phyloP scores from a whole-genome alignment of 2,329 filamentous ascomycete species.

The Colletotrichum coccodes region DNA sequence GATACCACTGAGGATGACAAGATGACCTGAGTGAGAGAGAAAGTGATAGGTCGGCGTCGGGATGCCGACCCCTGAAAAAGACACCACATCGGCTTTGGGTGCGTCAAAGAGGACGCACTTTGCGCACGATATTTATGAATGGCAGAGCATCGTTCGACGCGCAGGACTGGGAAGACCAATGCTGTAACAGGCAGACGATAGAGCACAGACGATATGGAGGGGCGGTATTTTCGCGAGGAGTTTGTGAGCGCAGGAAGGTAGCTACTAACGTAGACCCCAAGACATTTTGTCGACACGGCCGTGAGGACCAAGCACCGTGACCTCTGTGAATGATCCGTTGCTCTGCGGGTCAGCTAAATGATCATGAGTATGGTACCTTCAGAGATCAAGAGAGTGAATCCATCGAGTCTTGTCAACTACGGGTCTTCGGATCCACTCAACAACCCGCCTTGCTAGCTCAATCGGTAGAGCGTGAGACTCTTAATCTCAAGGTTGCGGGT shows the following conservation, averaged over 20 bases:
- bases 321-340: background rate
- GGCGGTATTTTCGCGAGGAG: background rate
- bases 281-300: background rate
- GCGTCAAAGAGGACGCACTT: background rate
- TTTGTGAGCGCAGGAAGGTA: constrained; percentile 6
- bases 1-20: constrained; percentile 63
- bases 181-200: background rate
- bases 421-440: background rate
- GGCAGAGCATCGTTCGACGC: background rate
- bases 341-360: too few species aligned
- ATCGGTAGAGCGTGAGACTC: constrained; percentile 81
- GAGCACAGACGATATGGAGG: background rate
- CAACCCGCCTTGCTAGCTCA: constrained; percentile 62
- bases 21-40: constrained; percentile 34
- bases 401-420: fast-evolving
- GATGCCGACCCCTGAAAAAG: background rate
- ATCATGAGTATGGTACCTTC: fast-evolving
- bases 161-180: background rate
- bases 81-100: background rate
- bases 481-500: constrained; percentile 49
- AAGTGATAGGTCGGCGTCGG: too few species aligned
- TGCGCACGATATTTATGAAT: background rate
- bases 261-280: background rate
- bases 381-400: background rate
- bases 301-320: background rate